Percentiles rank a stretch among this genome's conserved stretches.
These are phyloP conservation scores for Vavraia culicis DNA, from an alignment of 371 early-diverging fungal species.

Conservation along the genomic window DNA sequence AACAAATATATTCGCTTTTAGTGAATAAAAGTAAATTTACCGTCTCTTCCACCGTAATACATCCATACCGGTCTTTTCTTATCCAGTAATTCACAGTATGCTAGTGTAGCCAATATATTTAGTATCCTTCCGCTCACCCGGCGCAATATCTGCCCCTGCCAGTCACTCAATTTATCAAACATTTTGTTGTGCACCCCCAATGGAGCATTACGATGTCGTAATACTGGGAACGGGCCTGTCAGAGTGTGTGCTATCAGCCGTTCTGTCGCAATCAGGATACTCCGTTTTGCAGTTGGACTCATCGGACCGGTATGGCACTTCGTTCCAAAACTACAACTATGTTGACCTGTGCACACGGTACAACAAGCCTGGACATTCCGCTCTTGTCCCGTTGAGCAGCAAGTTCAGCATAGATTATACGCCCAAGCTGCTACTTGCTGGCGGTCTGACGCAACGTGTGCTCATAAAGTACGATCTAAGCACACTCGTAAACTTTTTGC, in stretches of 20 bases:
- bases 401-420: conserved; percentile 90
- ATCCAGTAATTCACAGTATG: too few species aligned
- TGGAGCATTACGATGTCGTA: conserved; percentile 15
- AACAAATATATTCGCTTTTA: too few species aligned
- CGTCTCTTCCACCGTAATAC: too few species aligned
- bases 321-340: conserved; percentile 43
- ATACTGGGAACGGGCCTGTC: conserved; percentile 77
- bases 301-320: conserved; percentile 90
- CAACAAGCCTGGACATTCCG: background rate
- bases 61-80: too few species aligned
- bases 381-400: conserved; percentile 57
- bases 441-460: conserved; percentile 56
- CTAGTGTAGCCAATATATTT: too few species aligned
- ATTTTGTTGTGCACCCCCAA: too few species aligned
- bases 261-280: conserved; percentile 83
- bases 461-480: conserved; percentile 74
- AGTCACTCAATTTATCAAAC: too few species aligned
- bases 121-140: too few species aligned
- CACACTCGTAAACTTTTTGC: conserved; percentile 81
- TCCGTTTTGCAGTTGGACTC: conserved; percentile 89
- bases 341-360: conserved; percentile 26
- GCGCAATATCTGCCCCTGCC: too few species aligned
- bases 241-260: conserved; percentile 91
- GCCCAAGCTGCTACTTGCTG: conserved; percentile 97
- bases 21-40: too few species aligned